Conservation (phyloP, 2,329 filamentous ascomycete genomes). For the Corinectria fuckeliana region DNA sequence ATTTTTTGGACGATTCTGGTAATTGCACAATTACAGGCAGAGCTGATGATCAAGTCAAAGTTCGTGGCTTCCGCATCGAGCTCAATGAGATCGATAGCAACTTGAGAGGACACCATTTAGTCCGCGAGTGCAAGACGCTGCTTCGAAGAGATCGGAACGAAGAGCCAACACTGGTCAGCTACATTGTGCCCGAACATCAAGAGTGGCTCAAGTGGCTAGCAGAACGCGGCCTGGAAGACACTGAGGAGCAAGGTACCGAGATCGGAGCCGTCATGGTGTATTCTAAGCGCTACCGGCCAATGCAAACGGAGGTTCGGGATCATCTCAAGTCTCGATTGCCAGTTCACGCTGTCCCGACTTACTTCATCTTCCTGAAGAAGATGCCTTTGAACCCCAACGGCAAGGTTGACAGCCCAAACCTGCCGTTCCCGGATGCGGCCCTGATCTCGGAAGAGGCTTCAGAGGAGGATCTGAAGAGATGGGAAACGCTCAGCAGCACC, state of each 20-base stretch:
- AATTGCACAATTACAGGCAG: neutral
- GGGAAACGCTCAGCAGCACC: conserved; percentile 51
- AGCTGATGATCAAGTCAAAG: conserved; percentile 79
- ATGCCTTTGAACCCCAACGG: conserved; percentile 78
- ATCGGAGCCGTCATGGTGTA: conserved; percentile 53
- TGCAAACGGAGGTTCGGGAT: conserved; percentile 54
- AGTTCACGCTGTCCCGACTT: conserved; percentile 44
- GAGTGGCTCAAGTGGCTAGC: conserved; percentile 76
- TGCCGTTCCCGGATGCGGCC: conserved; percentile 80
- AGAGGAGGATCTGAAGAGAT: conserved; percentile 55
- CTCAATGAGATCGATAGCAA: conserved; percentile 91
- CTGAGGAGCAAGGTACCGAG: conserved; percentile 58
- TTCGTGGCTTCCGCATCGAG: conserved; percentile 94
- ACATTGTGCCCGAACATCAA: conserved; percentile 75
- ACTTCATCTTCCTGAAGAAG: conserved; percentile 47
- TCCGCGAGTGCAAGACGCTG: conserved; percentile 86
- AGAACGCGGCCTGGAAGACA: conserved; percentile 59
- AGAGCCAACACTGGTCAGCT: conserved; percentile 86
- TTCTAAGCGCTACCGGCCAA: conserved; percentile 51
- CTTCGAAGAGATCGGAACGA: conserved; percentile 59
- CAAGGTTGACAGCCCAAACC: conserved; percentile 78
- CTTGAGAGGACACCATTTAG: conserved; percentile 74
- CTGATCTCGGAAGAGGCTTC: conserved; percentile 58
- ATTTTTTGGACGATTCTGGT: neutral
- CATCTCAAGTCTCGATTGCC: conserved; percentile 36